A percentile compares a stretch with the other conserved stretches of the same genome.
Conservation (phyloP, 2,329 filamentous ascomycete genomes). For the Podosphaera fusca region DNA sequence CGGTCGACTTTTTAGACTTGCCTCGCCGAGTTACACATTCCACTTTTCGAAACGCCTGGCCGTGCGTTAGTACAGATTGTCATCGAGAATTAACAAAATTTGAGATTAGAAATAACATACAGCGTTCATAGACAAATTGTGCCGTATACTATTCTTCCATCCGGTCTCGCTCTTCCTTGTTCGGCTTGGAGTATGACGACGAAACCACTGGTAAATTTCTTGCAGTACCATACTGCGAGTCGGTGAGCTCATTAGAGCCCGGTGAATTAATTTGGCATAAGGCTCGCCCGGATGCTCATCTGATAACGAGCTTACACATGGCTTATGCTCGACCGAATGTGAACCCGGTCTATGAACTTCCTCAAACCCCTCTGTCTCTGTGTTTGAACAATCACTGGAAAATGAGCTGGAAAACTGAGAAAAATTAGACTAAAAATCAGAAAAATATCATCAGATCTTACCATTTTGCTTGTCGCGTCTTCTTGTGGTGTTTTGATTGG, state of each 20-base stretch:
- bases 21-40: constrained; percentile 20
- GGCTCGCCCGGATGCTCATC: constrained; percentile 25
- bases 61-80: not conserved
- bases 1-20: constrained; percentile 40
- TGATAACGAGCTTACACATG: no score
- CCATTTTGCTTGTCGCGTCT: no score
- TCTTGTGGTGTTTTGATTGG: no score
- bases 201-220: constrained; percentile 81
- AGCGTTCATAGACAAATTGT: constrained; percentile 88
- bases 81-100: not conserved
- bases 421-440: no score
- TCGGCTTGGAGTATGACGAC: constrained; percentile 42
- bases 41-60: constrained; percentile 31
- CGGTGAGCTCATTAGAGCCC: constrained; percentile 45
- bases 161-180: constrained; percentile 28
- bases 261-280: constrained; percentile 64
- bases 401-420: no score
- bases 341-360: no score
- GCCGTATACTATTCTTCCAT: constrained; percentile 89
- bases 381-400: no score
- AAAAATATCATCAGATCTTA: no score
- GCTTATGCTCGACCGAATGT: no score
- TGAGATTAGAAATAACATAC: constrained; percentile 28
- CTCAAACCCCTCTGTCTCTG: no score
- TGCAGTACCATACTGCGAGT: constrained; percentile 53